Evolutionary conservation across 2,329 filamentous ascomycete species (phyloP).

Genomic region (Penicillium sp.): DNA sequence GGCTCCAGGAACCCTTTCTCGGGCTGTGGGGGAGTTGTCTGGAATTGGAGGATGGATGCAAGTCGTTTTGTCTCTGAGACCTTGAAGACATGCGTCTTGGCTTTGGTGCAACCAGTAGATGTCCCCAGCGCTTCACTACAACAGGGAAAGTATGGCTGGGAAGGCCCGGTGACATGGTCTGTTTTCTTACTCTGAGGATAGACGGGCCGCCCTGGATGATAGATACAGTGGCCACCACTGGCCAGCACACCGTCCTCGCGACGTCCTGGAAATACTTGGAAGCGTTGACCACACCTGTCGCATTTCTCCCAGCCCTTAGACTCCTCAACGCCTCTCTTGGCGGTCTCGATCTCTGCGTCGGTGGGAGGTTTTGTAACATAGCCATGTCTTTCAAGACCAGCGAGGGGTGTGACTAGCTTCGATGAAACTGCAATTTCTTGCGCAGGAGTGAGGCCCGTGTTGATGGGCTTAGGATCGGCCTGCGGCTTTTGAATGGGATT

Average conservation of each 20-base stretch:
- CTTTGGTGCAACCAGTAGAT: slow-evolving; percentile 69
- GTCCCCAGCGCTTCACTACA: slow-evolving; percentile 74
- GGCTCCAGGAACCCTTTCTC: slow-evolving; percentile 39
- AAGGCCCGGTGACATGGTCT: slow-evolving; percentile 56
- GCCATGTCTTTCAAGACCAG: slow-evolving; percentile 64
- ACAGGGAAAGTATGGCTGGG: slow-evolving; percentile 69
- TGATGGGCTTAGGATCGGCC: slow-evolving; percentile 53
- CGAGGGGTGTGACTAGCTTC: slow-evolving; percentile 63
- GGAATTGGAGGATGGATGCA: slow-evolving; percentile 75
- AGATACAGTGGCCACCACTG: slow-evolving; percentile 72
- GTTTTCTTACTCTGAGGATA: slow-evolving; percentile 56
- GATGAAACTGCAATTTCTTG: slow-evolving; percentile 68
- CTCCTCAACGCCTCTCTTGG: slow-evolving; percentile 63
- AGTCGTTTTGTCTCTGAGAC: slow-evolving; percentile 72
- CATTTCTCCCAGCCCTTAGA: slow-evolving; percentile 81
- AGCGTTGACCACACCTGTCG: slow-evolving; percentile 80
- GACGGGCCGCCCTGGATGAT: slow-evolving; percentile 74
- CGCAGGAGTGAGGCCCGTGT: slow-evolving; percentile 65
- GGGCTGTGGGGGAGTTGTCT: slow-evolving; percentile 62
- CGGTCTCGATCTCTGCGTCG: slow-evolving; percentile 63
- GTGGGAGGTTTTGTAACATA: slow-evolving; percentile 72
- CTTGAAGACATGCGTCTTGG: slow-evolving; percentile 82
- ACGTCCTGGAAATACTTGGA: slow-evolving; percentile 88
- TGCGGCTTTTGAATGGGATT: slow-evolving; percentile 31
- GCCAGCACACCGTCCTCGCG: slow-evolving; percentile 72